phyloP scores from a whole-genome alignment of 2,329 filamentous ascomycete genomes.

The Phyllosticta capitalensis region DNA sequence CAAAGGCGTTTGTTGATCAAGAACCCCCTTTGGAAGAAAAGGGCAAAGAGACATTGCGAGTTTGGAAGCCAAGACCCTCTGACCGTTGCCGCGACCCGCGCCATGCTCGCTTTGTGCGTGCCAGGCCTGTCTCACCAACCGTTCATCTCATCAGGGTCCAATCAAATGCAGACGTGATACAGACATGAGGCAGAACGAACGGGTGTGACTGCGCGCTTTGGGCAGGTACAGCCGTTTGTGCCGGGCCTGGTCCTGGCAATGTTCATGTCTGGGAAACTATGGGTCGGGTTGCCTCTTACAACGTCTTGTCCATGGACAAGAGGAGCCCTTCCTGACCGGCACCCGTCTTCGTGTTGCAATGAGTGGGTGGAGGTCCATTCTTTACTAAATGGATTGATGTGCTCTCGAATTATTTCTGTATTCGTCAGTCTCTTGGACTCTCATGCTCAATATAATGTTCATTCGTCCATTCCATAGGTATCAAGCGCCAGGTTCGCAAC shows the following conservation, averaged over 20 bases:
- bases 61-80: neutral
- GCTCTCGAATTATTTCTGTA: no score
- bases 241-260: neutral
- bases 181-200: neutral
- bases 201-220: neutral
- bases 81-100: neutral
- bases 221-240: neutral
- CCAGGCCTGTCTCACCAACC: neutral
- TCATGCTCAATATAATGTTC: neutral
- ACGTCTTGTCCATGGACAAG: no score
- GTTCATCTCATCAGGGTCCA: neutral
- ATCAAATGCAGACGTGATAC: neutral
- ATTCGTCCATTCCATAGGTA: neutral
- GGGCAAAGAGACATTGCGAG: neutral
- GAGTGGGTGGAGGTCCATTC: no score
- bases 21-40: neutral
- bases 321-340: no score
- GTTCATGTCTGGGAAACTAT: neutral
- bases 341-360: no score
- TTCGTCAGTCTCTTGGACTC: no score
- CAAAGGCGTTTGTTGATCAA: neutral
- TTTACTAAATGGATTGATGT: no score
- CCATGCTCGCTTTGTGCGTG: neutral
- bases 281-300: neutral
- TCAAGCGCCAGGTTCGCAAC: neutral